Evolutionary conservation across 1,284 basidiomycete species (phyloP), one percentile per base, ranked within the genome.

Genomic region (Trichosporon faecale): DNA sequence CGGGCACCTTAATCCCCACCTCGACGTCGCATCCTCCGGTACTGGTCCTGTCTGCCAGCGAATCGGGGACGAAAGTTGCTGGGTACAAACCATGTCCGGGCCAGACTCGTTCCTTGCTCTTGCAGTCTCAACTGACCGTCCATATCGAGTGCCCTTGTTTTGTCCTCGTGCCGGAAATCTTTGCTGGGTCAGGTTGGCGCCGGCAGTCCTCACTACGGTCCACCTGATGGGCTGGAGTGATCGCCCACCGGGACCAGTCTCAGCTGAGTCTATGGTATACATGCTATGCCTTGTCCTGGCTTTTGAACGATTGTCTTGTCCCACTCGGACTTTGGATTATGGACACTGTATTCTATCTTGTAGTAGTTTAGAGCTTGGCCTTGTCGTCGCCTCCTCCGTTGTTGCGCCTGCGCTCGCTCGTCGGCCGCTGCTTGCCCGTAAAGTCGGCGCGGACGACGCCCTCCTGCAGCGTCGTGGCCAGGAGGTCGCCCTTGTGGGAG

Each of bases 391-490:
- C 65, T 2, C 44, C 21, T 11, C 27, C 27, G 27, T 23, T 68
- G 75, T 65, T 72, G 66, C 68, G 69, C 66, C 70, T 70, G 25
- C 14, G 73, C 76, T 72, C 73, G 72, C 57, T 46, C 37, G 52
- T 70, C 5, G 72, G 68, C 35, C 64, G 46, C 18, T 23, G 27
- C 71, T 79, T 79, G 11, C 76, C 76, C 29, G 64, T 67, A 46
- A 76, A 57, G 72, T 79, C 77, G 0, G 82, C 83, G 35, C 85
- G 75, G 12, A 85, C 82, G 6, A 86, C 91, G 3, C 94, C 93
- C 85, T 95, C 94, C 80, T 96, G 94, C 23, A 88, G 88, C 35
- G 89, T 90, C 11, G 91, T 88, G 11, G 93, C 94, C 14, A 94
- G 85, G 23, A 95, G 85, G 14, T 82, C 86, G 5, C 94, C 93